Conservation (phyloP, 768 basidiomycete genomes). For the Crepidotus variabilis region DNA sequence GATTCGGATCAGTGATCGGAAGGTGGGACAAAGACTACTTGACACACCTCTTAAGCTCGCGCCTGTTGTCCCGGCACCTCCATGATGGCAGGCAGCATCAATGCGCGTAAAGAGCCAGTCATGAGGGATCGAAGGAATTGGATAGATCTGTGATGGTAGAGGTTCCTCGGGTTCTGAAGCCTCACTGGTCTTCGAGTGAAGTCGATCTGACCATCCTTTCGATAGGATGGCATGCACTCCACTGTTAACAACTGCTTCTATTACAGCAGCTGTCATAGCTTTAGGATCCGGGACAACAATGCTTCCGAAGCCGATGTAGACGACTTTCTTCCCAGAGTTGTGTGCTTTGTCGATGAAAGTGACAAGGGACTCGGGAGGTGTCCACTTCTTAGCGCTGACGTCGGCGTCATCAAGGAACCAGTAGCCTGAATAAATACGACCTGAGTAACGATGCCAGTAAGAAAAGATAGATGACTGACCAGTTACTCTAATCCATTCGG, state of each 20-base stretch:
- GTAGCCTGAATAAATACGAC: slow-evolving; percentile 59
- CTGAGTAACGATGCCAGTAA: background rate
- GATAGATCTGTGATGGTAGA: slow-evolving; percentile 75
- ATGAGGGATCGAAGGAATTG: slow-evolving; percentile 84
- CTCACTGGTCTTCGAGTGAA: slow-evolving; percentile 62
- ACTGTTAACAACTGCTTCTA: slow-evolving; percentile 83
- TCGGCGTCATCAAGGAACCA: slow-evolving; percentile 97
- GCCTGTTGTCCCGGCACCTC: slow-evolving; percentile 94
- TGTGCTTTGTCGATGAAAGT: slow-evolving; percentile 82
- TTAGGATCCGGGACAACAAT: slow-evolving; percentile 96
- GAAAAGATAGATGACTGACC: slow-evolving; percentile 36
- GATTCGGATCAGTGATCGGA: slow-evolving; percentile 3
- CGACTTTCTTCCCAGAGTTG: slow-evolving; percentile 76
- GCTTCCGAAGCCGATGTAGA: slow-evolving; percentile 97
- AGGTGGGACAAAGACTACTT: background rate
- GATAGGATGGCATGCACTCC: slow-evolving; percentile 92
- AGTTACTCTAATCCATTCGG: slow-evolving; percentile 95
- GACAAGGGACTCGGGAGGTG: slow-evolving; percentile 74
- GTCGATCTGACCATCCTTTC: slow-evolving; percentile 96
- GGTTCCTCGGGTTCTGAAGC: slow-evolving; percentile 62
- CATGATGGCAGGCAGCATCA: slow-evolving; percentile 97
- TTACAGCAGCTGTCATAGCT: slow-evolving; percentile 86
- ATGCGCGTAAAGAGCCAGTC: slow-evolving; percentile 95
- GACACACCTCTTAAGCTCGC: slow-evolving; percentile 83
- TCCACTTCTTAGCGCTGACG: slow-evolving; percentile 86